Base-by-base conservation (phyloP, 176 grass and related monocot genomes). In the Hyparrhenia diplandra region DNA sequence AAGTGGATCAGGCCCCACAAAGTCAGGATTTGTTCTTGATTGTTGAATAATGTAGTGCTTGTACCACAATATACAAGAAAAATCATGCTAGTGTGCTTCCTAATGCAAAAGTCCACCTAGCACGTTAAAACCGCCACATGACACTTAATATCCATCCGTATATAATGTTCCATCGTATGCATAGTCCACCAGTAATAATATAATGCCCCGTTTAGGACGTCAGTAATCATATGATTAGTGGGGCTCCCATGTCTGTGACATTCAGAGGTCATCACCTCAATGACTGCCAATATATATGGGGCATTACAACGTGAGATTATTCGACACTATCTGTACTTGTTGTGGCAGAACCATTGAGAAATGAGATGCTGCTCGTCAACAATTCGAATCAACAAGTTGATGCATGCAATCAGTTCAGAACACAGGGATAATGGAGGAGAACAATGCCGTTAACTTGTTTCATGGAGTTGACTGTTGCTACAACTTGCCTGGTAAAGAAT, bases 391-490 rank as follows among this genome's bases (percentile, higher is more conserved):
- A 67, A 9, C 17, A n/a, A 12, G 18, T n/a, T 37, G 64, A 37
- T 66, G 30, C 13, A 65, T 64, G 30, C 14, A 66, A 66, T 66
- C 7, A 55, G 20, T 55, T 55, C 9, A 55, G 20, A 3, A 55
- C 16, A 1, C 5, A 47, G 63, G 30, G 31, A 36, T 67, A 67
- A n/a, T 6, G 64, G 64, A 67, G 34, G 64, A n/a, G 35, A 21
- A 54, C 20, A 54, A 2, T 54, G n/a, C 51, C 51, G 2, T 21
- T 21, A 54, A 1, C 49, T 52, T 52, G 7, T 4, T 57, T 57
- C 21, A 32, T 20, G 18, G 3, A 28, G 70, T 65, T 74, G 69
- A 83, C 80, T 52, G 69, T 52, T 74, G 69, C 69, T 21, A 51
- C 58, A 64, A 37, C 5, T 74, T 73, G 80, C 8, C 9, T 35